Evolutionary conservation across 805 yeast genomes (phyloP).

Genomic region (Nakazawaea wickerhamii): DNA sequence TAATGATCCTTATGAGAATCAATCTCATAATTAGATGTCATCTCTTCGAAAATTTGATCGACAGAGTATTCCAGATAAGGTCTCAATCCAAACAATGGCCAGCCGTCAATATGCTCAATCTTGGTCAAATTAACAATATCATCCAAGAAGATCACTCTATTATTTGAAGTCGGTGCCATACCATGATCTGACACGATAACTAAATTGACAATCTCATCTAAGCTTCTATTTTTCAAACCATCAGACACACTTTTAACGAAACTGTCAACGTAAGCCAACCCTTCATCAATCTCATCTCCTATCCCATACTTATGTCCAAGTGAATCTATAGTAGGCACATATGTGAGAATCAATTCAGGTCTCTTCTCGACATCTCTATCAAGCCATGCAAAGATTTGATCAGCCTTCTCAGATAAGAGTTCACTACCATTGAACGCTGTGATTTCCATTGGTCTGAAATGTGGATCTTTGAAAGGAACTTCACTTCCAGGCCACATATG

Average conservation of each 20-base stretch:
- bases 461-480: slow-evolving; percentile 44
- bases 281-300: slow-evolving; percentile 51
- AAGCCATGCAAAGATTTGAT: slow-evolving; percentile 60
- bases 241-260: slow-evolving; percentile 46
- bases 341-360: slow-evolving; percentile 73
- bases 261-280: slow-evolving; percentile 58
- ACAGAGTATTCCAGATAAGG: slow-evolving; percentile 39
- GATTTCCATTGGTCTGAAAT: slow-evolving; percentile 43
- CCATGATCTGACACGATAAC: slow-evolving; percentile 88
- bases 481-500: slow-evolving; percentile 98
- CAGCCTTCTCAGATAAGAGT: slow-evolving; percentile 47
- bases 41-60: slow-evolving; percentile 41
- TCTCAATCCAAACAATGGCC: slow-evolving; percentile 81
- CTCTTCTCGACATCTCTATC: slow-evolving; percentile 49
- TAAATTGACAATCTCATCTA: slow-evolving; percentile 63
- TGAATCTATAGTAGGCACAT: slow-evolving; percentile 80
- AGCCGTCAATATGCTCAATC: slow-evolving; percentile 67
- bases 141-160: slow-evolving; percentile 65
- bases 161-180: slow-evolving; percentile 80
- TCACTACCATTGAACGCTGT: slow-evolving; percentile 67
- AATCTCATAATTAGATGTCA: slow-evolving; percentile 28
- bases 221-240: slow-evolving; percentile 48
- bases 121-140: slow-evolving; percentile 53
- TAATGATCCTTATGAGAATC: slow-evolving; percentile 30
- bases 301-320: slow-evolving; percentile 73